Conservation (phyloP, 345 rosid genomes). For the Dovyalis caffra region DNA sequence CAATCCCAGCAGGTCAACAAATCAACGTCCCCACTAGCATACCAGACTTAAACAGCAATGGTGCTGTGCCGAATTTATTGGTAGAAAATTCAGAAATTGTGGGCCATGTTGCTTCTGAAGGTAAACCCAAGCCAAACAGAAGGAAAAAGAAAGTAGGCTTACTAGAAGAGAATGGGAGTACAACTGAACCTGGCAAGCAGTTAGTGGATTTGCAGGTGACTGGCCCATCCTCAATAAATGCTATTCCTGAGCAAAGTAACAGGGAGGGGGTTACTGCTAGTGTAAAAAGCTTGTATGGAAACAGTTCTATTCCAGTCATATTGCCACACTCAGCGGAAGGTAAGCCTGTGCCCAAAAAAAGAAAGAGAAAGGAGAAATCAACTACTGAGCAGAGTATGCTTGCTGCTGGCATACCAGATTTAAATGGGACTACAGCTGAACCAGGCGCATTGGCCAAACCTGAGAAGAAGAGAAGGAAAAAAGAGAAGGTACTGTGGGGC, state of each 20-base stretch:
- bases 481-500: constrained; percentile 26
- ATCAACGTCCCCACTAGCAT: constrained; percentile 32
- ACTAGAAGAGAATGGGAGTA: constrained; percentile 21
- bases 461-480: constrained; percentile 45
- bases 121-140: constrained; percentile 19
- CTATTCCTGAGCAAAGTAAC: constrained; percentile 23
- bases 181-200: constrained; percentile 25
- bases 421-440: constrained; percentile 49
- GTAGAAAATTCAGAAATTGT: constrained; percentile 16
- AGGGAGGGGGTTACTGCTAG: constrained; percentile 19
- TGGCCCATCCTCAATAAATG: constrained; percentile 34
- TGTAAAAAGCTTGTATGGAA: constrained; percentile 28
- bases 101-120: constrained; percentile 18
- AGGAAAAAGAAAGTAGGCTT: constrained; percentile 27
- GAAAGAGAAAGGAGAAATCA: constrained; percentile 51
- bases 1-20: constrained; percentile 12
- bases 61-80: constrained; percentile 9
- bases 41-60: constrained; percentile 58
- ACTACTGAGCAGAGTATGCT: constrained; percentile 23
- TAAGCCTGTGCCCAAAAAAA: constrained; percentile 33
- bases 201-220: constrained; percentile 42
- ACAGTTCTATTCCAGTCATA: neutral
- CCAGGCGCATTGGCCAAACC: constrained; percentile 27
- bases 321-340: constrained; percentile 5
- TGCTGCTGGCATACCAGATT: constrained; percentile 50